phyloP scores from a whole-genome alignment of 1,284 basidiomycete genomes.

The Ceraceosorus guamensis region DNA sequence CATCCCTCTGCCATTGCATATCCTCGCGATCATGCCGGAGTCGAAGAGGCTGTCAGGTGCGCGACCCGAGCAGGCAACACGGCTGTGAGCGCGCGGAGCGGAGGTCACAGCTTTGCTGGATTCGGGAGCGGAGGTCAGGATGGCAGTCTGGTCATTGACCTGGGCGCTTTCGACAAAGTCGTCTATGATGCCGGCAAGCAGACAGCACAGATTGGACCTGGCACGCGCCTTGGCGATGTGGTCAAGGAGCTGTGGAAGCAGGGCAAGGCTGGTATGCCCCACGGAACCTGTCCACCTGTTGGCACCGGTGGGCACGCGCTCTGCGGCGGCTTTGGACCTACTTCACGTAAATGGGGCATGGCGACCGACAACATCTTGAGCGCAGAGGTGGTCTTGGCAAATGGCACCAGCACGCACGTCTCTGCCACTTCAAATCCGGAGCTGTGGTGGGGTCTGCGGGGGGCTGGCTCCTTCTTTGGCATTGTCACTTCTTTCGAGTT shows the following conservation, averaged over 20 bases:
- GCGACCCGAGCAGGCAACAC: slow-evolving; percentile 16
- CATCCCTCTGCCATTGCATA: slow-evolving; percentile 42
- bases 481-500: slow-evolving; percentile 44
- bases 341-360: slow-evolving; percentile 45
- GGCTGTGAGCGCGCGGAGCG: slow-evolving; percentile 43
- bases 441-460: slow-evolving; percentile 44
- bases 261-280: slow-evolving; percentile 38
- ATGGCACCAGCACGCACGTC: slow-evolving; percentile 37
- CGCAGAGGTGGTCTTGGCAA: slow-evolving; percentile 47
- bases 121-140: slow-evolving; percentile 40
- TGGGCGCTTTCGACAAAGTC: slow-evolving; percentile 8
- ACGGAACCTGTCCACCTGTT: slow-evolving; percentile 48
- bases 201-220: slow-evolving; percentile 37
- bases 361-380: slow-evolving; percentile 41
- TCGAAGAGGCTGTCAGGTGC: slow-evolving; percentile 38
- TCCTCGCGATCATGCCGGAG: slow-evolving; percentile 22
- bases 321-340: slow-evolving; percentile 45
- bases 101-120: slow-evolving; percentile 48
- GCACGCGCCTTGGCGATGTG: slow-evolving; percentile 47
- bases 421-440: slow-evolving; percentile 22
- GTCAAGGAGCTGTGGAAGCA: slow-evolving; percentile 40
- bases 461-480: slow-evolving; percentile 46
- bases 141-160: slow-evolving; percentile 38
- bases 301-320: slow-evolving; percentile 46
- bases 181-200: slow-evolving; percentile 19